Conservation (phyloP, 192 early-diverging fungal species). For the Coemansia sp. region DNA sequence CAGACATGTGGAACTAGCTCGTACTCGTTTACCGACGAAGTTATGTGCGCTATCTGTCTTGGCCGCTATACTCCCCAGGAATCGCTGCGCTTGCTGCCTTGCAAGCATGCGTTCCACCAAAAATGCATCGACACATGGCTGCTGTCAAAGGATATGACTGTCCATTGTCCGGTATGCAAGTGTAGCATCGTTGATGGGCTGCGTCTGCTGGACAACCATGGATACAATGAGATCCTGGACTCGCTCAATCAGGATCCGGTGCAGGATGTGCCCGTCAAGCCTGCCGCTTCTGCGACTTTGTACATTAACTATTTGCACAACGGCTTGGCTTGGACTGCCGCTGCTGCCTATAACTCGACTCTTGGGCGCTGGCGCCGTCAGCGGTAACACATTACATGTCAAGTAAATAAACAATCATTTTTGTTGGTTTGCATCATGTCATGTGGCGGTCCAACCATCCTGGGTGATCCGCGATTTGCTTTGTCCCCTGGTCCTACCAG, state of each 20-base stretch:
- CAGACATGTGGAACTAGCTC: constrained; percentile 26
- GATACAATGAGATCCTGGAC: constrained; percentile 29
- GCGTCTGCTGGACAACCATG: constrained; percentile 26
- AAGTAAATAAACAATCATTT: background rate
- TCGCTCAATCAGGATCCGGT: background rate
- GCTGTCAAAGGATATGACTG: constrained; percentile 62
- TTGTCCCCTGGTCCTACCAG: background rate
- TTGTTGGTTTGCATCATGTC: background rate
- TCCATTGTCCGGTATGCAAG: constrained; percentile 76
- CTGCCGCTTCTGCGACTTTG: background rate
- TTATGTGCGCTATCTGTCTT: constrained; percentile 75
- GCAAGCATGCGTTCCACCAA: constrained; percentile 78
- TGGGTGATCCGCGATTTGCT: background rate
- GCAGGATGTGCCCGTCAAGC: background rate
- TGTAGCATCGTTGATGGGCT: constrained; percentile 49
- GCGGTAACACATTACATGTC: background rate
- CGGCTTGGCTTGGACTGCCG: background rate
- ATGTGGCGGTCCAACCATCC: background rate
- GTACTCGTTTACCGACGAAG: constrained; percentile 58
- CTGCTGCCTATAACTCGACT: background rate
- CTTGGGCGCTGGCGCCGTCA: constrained; percentile 4
- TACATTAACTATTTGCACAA: background rate
- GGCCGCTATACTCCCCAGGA: constrained; percentile 66
- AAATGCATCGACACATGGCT: constrained; percentile 80
- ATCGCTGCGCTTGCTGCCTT: constrained; percentile 63